Base-by-base conservation (phyloP, 2,329 filamentous ascomycete genomes). In the Beauveria brongniartii region DNA sequence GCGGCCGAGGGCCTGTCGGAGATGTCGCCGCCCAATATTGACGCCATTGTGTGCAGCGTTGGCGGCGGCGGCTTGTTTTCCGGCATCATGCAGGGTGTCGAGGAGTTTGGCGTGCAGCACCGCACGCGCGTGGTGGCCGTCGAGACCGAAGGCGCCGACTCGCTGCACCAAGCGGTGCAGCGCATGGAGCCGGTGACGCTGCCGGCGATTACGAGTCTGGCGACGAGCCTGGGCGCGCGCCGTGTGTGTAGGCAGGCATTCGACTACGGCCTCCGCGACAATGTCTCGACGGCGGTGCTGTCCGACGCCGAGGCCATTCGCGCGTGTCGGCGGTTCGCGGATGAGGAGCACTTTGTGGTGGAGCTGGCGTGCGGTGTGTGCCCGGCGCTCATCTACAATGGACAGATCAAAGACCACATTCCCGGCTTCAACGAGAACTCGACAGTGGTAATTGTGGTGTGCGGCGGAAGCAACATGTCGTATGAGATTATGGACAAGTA, bases 11-110 rank as follows among this genome's bases (percentile, higher is more conserved):
- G 91, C 34, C 87, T 89, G 5, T 88, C 88, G 5, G 88, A 88
- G 37, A 51, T 16, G 24, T 37, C 40, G 22, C 12, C 22, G 46
- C 47, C 60, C 55, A 64, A 64, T 18, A 78, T 88, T 3, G 86
- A 91, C 67, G 88, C 82, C 1, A 76, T 94, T 5, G 80, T 92
- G 46, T 92, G 88, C 71, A 87, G 80, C 62, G 88, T 92, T 43
- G 90, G 90, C 5, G 90, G 90, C n/a, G 90, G 91, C 12, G 90
- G 90, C 0, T 73, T 94, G n/a, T 80, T 94, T 53, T 87, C 85
- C 66, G 91, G 91, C 1, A 75, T 94, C 61, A 81, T 88, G 70
- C 77, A 85, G 68, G 88, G 87, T 3, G 74, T 92, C 2, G 64
- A 69, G 55, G 64, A 65, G 43, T n/a, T 65, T 52, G 53, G 61